Evolutionary conservation across 176 grass and related monocot genomes (phyloP).

Genomic region (Oryza longistaminata): DNA sequence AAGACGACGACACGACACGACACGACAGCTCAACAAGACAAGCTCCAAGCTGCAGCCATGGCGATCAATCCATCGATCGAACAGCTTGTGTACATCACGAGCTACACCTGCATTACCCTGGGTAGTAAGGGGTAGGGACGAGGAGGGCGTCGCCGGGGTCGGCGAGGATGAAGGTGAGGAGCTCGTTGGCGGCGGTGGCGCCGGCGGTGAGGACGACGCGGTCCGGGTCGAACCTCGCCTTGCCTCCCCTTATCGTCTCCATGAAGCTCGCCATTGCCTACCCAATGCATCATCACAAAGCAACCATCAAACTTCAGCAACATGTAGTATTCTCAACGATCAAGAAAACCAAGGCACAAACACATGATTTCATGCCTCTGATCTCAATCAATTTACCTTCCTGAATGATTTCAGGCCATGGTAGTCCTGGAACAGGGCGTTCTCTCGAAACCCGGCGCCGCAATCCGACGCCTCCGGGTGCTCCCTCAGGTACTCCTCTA

Average conservation of each 20-base stretch:
- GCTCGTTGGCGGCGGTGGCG: constrained; percentile 83
- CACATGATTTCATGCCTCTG: neutral
- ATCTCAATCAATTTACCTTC: constrained; percentile 40
- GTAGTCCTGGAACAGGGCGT: constrained; percentile 92
- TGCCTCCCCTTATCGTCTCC: constrained; percentile 79
- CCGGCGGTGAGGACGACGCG: constrained; percentile 85
- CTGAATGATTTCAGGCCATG: constrained; percentile 76
- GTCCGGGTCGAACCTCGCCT: constrained; percentile 63
- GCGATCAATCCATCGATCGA: neutral
- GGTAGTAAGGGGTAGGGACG: constrained; percentile 89
- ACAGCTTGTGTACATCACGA: neutral
- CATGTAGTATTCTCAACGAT: neutral
- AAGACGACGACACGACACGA: too few relatives aligned
- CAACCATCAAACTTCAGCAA: neutral
- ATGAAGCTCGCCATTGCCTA: constrained; percentile 91
- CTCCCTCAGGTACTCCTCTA: constrained; percentile 66
- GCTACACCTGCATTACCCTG: constrained; percentile 46
- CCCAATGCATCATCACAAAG: constrained; percentile 24
- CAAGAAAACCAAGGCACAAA: neutral
- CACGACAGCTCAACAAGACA: too few relatives aligned
- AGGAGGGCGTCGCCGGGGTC: constrained; percentile 76
- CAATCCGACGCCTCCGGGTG: constrained; percentile 59
- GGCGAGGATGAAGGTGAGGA: constrained; percentile 71
- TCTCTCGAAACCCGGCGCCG: constrained; percentile 66
- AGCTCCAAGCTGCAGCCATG: neutral